Percentiles rank a stretch among this genome's conserved stretches.
These are phyloP conservation scores for Alloteropsis semialata DNA, from an alignment of 176 grass and related monocot genomes.

Conservation along the genomic window DNA sequence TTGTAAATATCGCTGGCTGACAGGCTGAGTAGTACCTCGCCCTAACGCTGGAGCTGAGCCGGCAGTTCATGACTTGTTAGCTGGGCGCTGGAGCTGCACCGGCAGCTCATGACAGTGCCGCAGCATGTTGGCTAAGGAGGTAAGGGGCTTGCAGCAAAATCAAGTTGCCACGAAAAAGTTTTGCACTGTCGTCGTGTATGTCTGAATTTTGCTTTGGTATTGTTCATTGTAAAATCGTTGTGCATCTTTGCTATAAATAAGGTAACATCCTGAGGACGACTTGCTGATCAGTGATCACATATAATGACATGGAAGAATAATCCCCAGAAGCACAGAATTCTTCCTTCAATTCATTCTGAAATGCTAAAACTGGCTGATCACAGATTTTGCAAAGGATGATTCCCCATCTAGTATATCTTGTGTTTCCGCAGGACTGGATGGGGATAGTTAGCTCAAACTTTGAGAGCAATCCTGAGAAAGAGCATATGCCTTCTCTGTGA, in stretches of 20 bases:
- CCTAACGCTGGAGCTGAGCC: conserved; percentile 39
- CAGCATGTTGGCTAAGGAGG: neutral
- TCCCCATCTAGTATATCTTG: neutral
- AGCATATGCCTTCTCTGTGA: neutral
- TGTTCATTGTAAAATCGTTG: neutral
- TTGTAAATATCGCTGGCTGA: neutral
- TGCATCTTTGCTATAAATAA: neutral
- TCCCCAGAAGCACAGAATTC: neutral
- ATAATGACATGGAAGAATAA: neutral
- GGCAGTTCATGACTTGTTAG: conserved; percentile 28
- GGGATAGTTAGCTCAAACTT: neutral
- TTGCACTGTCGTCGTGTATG: neutral
- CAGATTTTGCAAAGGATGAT: neutral
- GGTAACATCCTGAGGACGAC: neutral
- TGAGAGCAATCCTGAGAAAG: neutral
- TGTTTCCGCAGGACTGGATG: neutral
- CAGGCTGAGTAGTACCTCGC: neutral
- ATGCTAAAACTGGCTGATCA: neutral
- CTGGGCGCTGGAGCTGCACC: conserved; percentile 46
- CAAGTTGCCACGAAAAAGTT: neutral
- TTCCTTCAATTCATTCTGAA: neutral
- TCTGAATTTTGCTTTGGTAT: neutral
- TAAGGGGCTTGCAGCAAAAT: neutral
- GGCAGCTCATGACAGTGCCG: conserved; percentile 5
- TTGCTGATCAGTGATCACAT: neutral